A percentile compares a stretch with the other conserved stretches of the same genome.
phyloP scores from a whole-genome alignment of 257 asterid species.

The Solanum pinnatisectum region DNA sequence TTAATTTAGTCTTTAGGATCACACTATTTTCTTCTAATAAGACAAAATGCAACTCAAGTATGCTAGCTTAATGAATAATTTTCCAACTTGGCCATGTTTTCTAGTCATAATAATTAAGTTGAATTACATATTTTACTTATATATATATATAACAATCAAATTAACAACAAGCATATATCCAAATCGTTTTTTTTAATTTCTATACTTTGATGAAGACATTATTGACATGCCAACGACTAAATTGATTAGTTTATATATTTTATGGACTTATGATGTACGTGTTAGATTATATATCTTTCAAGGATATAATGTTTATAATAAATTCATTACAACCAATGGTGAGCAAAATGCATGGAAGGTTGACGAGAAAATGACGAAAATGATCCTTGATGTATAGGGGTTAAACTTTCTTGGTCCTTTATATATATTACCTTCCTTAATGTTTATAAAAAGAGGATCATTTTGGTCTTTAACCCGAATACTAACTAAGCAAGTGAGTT shows the following conservation, averaged over 20 bases:
- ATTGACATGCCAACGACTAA: not conserved
- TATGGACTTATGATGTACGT: not conserved
- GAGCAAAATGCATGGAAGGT: not conserved
- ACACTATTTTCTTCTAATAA: not conserved
- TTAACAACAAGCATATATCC: not conserved
- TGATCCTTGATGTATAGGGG: too few species aligned
- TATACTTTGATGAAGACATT: not conserved
- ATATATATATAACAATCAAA: not conserved
- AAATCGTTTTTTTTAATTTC: not conserved
- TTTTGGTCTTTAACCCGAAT: too few species aligned
- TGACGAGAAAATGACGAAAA: not conserved
- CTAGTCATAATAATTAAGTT: not conserved
- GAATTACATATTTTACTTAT: not conserved
- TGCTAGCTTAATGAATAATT: not conserved
- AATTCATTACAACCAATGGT: not conserved
- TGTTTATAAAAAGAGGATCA: too few species aligned
- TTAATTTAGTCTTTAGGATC: not conserved
- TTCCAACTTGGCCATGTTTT: constrained; percentile 2
- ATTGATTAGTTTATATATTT: not conserved
- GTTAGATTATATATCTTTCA: not conserved
- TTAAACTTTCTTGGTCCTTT: too few species aligned
- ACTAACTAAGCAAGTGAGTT: too few species aligned
- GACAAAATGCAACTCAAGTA: not conserved
- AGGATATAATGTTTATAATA: not conserved
- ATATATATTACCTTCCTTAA: too few species aligned